Base-by-base conservation (phyloP, 2,329 filamentous ascomycete genomes). In the Hypoxylon sp. region DNA sequence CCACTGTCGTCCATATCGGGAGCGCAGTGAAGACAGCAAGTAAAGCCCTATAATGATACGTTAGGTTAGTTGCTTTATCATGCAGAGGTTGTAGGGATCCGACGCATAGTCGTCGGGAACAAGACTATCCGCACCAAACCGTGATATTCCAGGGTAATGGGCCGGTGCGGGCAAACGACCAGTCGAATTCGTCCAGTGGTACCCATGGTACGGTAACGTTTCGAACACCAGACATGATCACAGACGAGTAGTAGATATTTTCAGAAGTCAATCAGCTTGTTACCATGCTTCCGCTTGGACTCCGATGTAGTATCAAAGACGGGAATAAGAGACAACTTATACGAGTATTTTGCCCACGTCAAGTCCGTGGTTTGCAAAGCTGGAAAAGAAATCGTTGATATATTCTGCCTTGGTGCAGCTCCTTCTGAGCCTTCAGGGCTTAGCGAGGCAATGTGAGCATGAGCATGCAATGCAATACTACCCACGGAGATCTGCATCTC, bases 171-270 rank as follows among this genome's bases (percentile, higher is more conserved):
- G 57, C 53, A 37, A 64, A 64, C 8, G 57, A 61, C 62, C 62
- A 64, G 19, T 64, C 62, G 62, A 64, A 64, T 30, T 64, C 62
- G 50, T 64, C 57, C 20, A 64, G 50, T 22, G 62, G 62, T n/a
- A 64, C 62, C 62, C 62, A 64, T n/a, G 62, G 62, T 10, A 62
- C 62, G 8, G 62, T 64, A 10, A 64, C 57, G 10, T 64, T 62
- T 54, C 53, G 54, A 47, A 64, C 62, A 49, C 54, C 54, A 55
- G 62, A 64, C 62, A 64, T 64, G 11, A 8, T 32, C 57, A 47
- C 19, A 22, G 15, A 32, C 44, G 30, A 39, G 47, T 24, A 11
- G 39, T 28, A 24, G 34, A 17, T 24, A 20, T 6, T 19, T 41
- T 41, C n/a, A 3, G 17, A 6, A 6, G 37, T 19, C 3, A 1